Evolutionary conservation across 805 yeast genomes (phyloP), one percentile per base, ranked within the genome.

Genomic region (Trichomonascus vanleenenianus): DNA sequence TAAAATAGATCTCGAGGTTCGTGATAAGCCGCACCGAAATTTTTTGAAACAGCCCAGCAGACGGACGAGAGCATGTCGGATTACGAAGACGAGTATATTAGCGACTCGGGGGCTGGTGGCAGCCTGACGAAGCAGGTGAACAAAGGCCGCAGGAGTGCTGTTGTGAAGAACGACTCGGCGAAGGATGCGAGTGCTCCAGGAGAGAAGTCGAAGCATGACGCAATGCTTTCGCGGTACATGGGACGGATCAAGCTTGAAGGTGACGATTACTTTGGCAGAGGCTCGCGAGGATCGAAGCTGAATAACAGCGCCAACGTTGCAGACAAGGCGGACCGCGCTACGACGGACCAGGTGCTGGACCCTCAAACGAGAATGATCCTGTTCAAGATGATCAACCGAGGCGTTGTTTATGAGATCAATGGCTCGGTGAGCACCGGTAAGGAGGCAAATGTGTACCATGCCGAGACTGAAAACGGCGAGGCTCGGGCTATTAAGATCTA

Each of bases 361-460:
- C 97, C 97, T 3, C 74, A 97, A 50, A 93, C 99, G 0, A 72
- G 89, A 68, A 71, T 78, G 56, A 91, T 91, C 58, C 70, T 93
- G 45, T 79, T 81, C 44, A 86, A 85, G 50, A 72, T 93, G 62
- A 81, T 86, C 63, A 85, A 81, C 58, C 81, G 85, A 55, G 96
- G 96, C 3, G 75, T 85, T 4, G 78, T 93, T 30, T 79, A 93
- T 2, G 79, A 84, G 54, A 81, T 93, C 56, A 86, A 89, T 56
- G 98, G 98, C 10, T 93, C 97, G 62, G 73, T 93, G 41, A 81
- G 93, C 56, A 93, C 98, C 0, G 99, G 99, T 40, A 93, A 93
- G 63, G 99, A 93, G 64, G 98, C 98, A n/a, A 93, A 93, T 59
- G 97, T 93, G 0, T 93, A 93, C 61, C 91, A 85, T 59, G 96